Evolutionary conservation across 2,329 filamentous ascomycete genomes (phyloP).

Genomic region (Pseudocercospora musae): DNA sequence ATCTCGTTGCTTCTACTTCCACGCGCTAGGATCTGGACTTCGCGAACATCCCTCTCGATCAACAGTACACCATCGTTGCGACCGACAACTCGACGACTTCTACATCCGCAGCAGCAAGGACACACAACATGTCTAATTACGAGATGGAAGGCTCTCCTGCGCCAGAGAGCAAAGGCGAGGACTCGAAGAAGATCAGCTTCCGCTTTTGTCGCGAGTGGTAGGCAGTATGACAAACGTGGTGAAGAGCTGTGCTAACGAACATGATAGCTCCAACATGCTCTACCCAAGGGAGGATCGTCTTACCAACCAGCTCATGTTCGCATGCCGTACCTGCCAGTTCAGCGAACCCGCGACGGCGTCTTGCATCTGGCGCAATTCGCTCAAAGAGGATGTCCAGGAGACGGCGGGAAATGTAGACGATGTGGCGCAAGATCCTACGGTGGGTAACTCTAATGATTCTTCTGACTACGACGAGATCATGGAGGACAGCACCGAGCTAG

Average conservation of each 20-base stretch:
- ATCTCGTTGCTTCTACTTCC: background rate
- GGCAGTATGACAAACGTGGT: background rate
- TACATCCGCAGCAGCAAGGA: background rate
- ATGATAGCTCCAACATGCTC: conserved; percentile 80
- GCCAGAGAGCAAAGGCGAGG: conserved; percentile 36
- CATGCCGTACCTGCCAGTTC: conserved; percentile 92
- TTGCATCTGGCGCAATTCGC: conserved; percentile 92
- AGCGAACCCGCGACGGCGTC: conserved; percentile 80
- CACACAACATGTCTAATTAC: conserved; percentile 24
- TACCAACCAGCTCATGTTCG: conserved; percentile 83
- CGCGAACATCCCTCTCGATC: background rate
- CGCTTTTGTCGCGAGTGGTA: conserved; percentile 96
- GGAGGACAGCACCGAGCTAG: conserved; percentile 21
- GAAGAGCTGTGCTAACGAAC: conserved; percentile 10
- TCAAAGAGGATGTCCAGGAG: conserved; percentile 87
- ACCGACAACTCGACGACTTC: background rate
- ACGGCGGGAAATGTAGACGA: conserved; percentile 97
- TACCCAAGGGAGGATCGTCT: conserved; percentile 93
- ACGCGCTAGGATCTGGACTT: background rate
- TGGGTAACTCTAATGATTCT: conserved; percentile 58
- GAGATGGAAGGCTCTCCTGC: conserved; percentile 40
- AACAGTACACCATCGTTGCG: background rate
- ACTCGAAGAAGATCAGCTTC: conserved; percentile 78
- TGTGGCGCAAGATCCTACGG: conserved; percentile 95
- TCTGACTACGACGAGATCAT: conserved; percentile 19